Evolutionary conservation across 2,329 filamentous ascomycete species (phyloP), one percentile per base, ranked within the genome.

Genomic region (Scolecobasidium constrictum): DNA sequence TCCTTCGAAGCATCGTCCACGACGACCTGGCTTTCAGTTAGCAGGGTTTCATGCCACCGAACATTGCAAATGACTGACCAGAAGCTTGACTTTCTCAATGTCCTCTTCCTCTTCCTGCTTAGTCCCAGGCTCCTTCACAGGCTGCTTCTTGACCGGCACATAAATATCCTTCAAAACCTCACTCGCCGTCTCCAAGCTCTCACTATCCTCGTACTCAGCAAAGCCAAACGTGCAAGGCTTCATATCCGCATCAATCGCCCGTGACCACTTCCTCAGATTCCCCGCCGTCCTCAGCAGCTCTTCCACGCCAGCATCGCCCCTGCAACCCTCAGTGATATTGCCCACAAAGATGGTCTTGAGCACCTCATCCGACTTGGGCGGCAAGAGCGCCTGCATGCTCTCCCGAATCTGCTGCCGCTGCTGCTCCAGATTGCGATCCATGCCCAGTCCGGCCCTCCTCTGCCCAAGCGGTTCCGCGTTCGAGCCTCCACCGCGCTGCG

Each of bases 171-270:
- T 78, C 53, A 95, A 75, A 44, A 94, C 76, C 60, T 93, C 86
- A 43, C 88, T 78, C 35, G 90, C 92, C 35, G 81, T 81, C 59
- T 82, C 79, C 51, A 98, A 71, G 50, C 87, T 90, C 61, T 94
- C 85, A 18, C 81, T 78, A 60, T 96, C 88, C 49, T 94, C 90
- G 61, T 84, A 98, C 62, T 95, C 84, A 46, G 90, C 92, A 64
- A 98, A 96, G 12, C 90, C 92, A 68, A 96, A 96, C 49, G 81
- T 82, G 62, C 82, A 81, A 44, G 80, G 79, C 64, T 90, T 92
- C 50, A 83, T 78, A 50, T 86, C 80, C n/a, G 82, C 78, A 59
- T 85, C 78, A 15, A 75, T 77, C 23, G 79, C 81, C 47, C 86
- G 72, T 49, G 88, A 87, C 87, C 88, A 98, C 53, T 86, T 80